Conservation (phyloP, 2,329 filamentous ascomycete genomes). For the Trichoderma endophyticum region DNA sequence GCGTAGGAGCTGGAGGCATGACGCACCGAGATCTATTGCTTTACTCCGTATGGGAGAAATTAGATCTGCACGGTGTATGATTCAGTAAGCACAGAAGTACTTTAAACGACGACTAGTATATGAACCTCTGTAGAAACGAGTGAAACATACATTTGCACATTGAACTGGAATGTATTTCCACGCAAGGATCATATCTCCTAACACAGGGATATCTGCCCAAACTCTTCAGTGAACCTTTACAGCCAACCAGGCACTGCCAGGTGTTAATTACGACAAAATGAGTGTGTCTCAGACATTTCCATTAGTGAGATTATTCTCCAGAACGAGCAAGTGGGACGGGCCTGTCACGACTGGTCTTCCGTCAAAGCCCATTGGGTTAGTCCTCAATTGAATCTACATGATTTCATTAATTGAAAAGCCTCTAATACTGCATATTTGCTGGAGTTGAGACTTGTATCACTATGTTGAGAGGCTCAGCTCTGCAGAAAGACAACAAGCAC, state of each 20-base stretch:
- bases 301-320: neutral
- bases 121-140: neutral
- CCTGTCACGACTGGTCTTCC: too few species aligned
- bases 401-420: too few species aligned
- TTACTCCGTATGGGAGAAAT: too few species aligned
- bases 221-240: neutral
- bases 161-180: neutral
- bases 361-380: too few species aligned
- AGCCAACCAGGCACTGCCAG: neutral
- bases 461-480: too few species aligned
- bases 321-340: neutral
- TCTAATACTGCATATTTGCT: too few species aligned
- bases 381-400: too few species aligned
- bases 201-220: neutral
- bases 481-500: too few species aligned
- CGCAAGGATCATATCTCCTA: neutral
- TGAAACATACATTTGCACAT: neutral
- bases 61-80: neutral
- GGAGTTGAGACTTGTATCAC: too few species aligned
- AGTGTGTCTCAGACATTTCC: neutral
- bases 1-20: too few species aligned
- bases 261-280: neutral
- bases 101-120: neutral
- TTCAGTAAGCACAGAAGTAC: neutral
- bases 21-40: too few species aligned